These are phyloP conservation scores for Paxillus ammoniavirescens DNA, from an alignment of 768 basidiomycete species.

Conservation along the genomic window DNA sequence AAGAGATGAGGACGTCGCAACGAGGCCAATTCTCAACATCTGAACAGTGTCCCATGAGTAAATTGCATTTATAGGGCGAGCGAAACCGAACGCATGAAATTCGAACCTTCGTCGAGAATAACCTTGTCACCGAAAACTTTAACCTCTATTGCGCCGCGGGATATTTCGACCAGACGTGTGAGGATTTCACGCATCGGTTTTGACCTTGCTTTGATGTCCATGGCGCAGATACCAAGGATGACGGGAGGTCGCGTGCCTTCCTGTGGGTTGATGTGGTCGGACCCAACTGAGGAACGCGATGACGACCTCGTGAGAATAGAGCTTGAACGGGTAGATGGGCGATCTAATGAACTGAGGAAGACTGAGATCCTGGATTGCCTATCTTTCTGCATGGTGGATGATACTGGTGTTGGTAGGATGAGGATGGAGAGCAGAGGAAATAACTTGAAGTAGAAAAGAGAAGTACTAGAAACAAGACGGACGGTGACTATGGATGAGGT, in stretches of 20 bases:
- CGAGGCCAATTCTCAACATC: slow-evolving; percentile 98
- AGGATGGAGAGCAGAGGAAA: no score
- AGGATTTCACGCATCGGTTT: slow-evolving; percentile 96
- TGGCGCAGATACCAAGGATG: slow-evolving; percentile 87
- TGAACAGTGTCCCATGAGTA: slow-evolving; percentile 29
- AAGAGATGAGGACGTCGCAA: slow-evolving; percentile 96
- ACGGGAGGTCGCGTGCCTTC: slow-evolving; percentile 48
- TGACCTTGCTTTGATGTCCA: slow-evolving; percentile 94
- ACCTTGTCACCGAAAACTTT: slow-evolving; percentile 99
- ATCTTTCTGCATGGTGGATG: no score
- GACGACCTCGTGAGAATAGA: slow-evolving; percentile 68
- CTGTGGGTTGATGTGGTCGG: slow-evolving; percentile 36
- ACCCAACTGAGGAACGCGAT: slow-evolving; percentile 70
- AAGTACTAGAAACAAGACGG: no score
- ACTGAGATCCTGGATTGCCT: slow-evolving; percentile 40
- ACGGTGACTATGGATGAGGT: no score
- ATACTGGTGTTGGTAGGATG: no score
- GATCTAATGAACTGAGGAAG: slow-evolving; percentile 52
- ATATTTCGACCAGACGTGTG: slow-evolving; percentile 81
- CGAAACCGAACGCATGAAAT: not conserved
- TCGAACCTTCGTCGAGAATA: slow-evolving; percentile 90
- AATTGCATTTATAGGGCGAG: not conserved
- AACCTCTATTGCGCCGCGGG: slow-evolving; percentile 82
- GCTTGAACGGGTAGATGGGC: slow-evolving; percentile 53
- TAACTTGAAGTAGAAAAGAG: no score